A percentile compares a stretch with the other conserved stretches of the same genome.
Evolutionary conservation across 1,284 basidiomycete species (phyloP).

Genomic region (Lignosus rhinocerotis): DNA sequence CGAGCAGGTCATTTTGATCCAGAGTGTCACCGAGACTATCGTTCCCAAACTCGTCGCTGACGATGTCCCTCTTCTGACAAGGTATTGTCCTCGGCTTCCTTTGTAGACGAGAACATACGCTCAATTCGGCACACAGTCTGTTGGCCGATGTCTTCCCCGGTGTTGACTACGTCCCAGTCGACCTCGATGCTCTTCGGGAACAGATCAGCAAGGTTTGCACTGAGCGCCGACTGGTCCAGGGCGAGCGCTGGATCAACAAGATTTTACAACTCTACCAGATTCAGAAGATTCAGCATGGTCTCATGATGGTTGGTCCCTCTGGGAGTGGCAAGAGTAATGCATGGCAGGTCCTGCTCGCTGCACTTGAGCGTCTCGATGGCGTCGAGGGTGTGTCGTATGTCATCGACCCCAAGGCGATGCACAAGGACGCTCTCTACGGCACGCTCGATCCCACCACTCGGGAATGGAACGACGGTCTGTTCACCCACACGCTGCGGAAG

Average conservation of each 20-base stretch:
- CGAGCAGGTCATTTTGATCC: slow-evolving; percentile 97
- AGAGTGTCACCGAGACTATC: slow-evolving; percentile 99
- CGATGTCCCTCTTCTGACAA: slow-evolving; percentile 92
- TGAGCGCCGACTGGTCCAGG: slow-evolving; percentile 83
- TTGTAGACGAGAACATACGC: background rate
- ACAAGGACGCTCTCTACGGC: slow-evolving; percentile 97
- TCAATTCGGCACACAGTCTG: slow-evolving; percentile 52
- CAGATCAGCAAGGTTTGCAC: slow-evolving; percentile 88
- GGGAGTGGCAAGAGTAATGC: slow-evolving; percentile 98
- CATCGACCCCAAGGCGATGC: slow-evolving; percentile 99
- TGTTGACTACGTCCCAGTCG: slow-evolving; percentile 87
- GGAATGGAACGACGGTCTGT: slow-evolving; percentile 99
- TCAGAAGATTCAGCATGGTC: slow-evolving; percentile 98
- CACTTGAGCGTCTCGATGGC: slow-evolving; percentile 90
- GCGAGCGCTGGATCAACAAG: slow-evolving; percentile 93
- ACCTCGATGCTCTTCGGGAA: slow-evolving; percentile 82
- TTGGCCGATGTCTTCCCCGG: slow-evolving; percentile 98
- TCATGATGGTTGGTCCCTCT: slow-evolving; percentile 99
- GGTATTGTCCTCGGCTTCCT: slow-evolving; percentile 43
- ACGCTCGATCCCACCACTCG: slow-evolving; percentile 96
- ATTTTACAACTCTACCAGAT: slow-evolving; percentile 99
- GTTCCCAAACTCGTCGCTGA: slow-evolving; percentile 98
- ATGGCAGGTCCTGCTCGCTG: slow-evolving; percentile 92
- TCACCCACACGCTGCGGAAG: slow-evolving; percentile 96
- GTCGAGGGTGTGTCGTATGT: slow-evolving; percentile 93